phyloP scores from a whole-genome alignment of 306 rosid species.

The Carpinus fangiana region DNA sequence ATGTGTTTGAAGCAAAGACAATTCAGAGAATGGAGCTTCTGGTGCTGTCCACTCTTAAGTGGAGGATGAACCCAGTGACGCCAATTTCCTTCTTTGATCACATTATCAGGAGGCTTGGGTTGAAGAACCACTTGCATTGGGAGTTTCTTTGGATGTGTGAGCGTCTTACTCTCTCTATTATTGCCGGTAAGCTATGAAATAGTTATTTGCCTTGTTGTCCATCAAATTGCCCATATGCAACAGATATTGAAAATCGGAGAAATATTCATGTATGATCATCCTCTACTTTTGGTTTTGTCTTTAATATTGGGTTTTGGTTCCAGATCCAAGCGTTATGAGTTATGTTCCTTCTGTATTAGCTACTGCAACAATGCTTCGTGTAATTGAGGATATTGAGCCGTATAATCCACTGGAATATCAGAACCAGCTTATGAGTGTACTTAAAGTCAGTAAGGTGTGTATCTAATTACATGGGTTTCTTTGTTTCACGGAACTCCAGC shows the following conservation, averaged over 20 bases:
- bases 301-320: slow-evolving; percentile 14
- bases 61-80: slow-evolving; percentile 95
- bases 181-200: slow-evolving; percentile 49
- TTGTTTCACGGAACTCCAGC: neutral
- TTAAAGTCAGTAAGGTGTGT: slow-evolving; percentile 75
- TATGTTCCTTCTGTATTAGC: slow-evolving; percentile 80
- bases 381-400: slow-evolving; percentile 69
- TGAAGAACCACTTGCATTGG: slow-evolving; percentile 71
- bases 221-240: slow-evolving; percentile 2
- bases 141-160: slow-evolving; percentile 73
- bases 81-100: slow-evolving; percentile 86
- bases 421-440: slow-evolving; percentile 62
- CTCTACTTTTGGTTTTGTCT: slow-evolving; percentile 14
- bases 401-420: slow-evolving; percentile 58
- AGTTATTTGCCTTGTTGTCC: neutral
- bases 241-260: neutral
- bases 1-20: slow-evolving; percentile 76
- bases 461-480: slow-evolving; percentile 23
- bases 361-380: slow-evolving; percentile 80
- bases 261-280: neutral
- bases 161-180: slow-evolving; percentile 63
- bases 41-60: slow-evolving; percentile 76
- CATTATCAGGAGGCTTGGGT: slow-evolving; percentile 72
- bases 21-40: slow-evolving; percentile 95
- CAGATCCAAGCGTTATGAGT: slow-evolving; percentile 68